A percentile compares a stretch with the other conserved stretches of the same genome.
These are phyloP conservation scores for Colletotrichum sp. DNA, from an alignment of 2,329 filamentous ascomycete genomes.

Conservation along the genomic window DNA sequence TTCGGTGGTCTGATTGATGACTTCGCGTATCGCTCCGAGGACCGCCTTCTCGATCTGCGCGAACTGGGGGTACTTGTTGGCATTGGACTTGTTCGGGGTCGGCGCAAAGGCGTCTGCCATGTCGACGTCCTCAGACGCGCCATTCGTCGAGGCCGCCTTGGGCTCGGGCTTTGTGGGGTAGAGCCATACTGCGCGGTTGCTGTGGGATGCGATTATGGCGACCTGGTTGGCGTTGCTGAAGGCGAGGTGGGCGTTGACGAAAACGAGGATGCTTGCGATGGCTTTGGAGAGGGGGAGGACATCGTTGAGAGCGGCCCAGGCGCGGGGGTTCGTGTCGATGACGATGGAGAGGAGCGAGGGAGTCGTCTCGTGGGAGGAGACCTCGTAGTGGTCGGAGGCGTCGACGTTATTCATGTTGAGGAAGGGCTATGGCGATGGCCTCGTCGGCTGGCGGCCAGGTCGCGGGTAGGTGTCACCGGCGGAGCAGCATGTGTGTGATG, in stretches of 20 bases:
- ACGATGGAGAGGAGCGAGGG: conserved; percentile 90
- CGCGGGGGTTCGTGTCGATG: conserved; percentile 94
- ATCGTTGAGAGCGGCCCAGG: conserved; percentile 81
- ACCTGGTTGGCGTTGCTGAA: conserved; percentile 94
- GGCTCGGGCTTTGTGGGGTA: conserved; percentile 66
- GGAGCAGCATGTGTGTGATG: conserved; percentile 5
- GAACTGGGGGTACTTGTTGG: conserved; percentile 95
- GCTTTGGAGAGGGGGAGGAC: conserved; percentile 82
- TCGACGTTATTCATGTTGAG: conserved; percentile 60
- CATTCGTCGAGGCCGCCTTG: conserved; percentile 7
- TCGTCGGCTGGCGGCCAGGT: conserved; percentile 15
- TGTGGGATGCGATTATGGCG: conserved; percentile 88
- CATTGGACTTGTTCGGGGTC: conserved; percentile 45
- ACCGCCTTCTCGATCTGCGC: conserved; percentile 85
- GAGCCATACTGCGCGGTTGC: conserved; percentile 85
- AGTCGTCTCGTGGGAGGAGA: conserved; percentile 56
- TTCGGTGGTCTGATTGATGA: conserved; percentile 73
- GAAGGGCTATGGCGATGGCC: conserved; percentile 1
- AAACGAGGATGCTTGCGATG: conserved; percentile 88
- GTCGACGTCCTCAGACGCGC: conserved; percentile 57
- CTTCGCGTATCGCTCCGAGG: conserved; percentile 72
- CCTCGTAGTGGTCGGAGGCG: conserved; percentile 65
- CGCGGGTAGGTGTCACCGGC: conserved; percentile 5
- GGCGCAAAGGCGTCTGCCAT: conserved; percentile 55
- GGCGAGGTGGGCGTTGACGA: conserved; percentile 94